Conservation (phyloP, 208 protist species). For the Acanthamoeba pearcei region DNA sequence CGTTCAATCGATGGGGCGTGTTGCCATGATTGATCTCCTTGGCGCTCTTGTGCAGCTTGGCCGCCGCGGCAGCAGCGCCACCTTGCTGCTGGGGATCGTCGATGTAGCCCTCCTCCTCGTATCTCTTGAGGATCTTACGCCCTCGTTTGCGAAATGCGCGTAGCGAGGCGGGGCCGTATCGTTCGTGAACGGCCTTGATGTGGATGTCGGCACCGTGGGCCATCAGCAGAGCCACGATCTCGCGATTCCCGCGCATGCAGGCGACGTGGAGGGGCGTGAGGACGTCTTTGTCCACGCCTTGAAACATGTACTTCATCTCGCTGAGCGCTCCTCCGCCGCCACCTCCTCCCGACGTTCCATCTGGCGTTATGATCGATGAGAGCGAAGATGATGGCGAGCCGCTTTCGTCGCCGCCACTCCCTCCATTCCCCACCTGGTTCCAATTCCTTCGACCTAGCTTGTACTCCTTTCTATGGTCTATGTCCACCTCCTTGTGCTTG, state of each 20-base stretch:
- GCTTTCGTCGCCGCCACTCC: not conserved
- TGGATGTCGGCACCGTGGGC: conserved; percentile 69
- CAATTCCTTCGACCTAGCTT: conserved; percentile 61
- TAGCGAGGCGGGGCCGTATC: conserved; percentile 65
- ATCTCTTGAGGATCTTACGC: conserved; percentile 11
- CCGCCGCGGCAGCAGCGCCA: not conserved
- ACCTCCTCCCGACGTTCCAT: not conserved
- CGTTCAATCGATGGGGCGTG: not conserved
- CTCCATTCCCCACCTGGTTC: not conserved
- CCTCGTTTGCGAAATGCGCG: conserved; percentile 67
- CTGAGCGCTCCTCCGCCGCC: not conserved
- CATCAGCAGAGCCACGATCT: conserved; percentile 70
- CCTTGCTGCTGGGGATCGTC: not conserved
- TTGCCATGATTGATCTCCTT: conserved; percentile 9
- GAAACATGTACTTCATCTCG: conserved; percentile 66
- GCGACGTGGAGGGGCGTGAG: conserved; percentile 63
- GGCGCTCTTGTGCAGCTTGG: conserved; percentile 42
- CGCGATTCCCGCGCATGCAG: conserved; percentile 49
- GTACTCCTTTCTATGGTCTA: conserved; percentile 70
- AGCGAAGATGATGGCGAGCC: conserved; percentile 15
- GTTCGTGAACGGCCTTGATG: conserved; percentile 72
- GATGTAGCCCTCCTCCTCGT: conserved; percentile 29
- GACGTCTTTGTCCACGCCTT: conserved; percentile 69
- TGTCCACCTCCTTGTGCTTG: conserved; percentile 76
- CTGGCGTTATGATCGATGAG: not conserved